A percentile compares a stretch with the other conserved stretches of the same genome.
phyloP scores from a whole-genome alignment of 176 grass and related monocot species.

The Pontederia crassipes region DNA sequence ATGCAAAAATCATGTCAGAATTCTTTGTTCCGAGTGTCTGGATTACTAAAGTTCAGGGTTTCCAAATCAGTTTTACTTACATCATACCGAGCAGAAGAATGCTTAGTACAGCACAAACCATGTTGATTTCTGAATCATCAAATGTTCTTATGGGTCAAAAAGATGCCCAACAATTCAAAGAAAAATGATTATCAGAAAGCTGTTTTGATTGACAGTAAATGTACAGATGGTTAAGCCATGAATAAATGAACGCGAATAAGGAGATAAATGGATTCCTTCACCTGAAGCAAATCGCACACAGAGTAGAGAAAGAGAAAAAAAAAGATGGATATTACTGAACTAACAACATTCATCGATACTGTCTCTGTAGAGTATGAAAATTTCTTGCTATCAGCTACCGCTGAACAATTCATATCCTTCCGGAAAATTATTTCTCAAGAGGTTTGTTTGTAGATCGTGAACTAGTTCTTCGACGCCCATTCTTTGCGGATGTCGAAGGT shows the following conservation, averaged over 20 bases:
- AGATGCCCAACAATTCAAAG: no score
- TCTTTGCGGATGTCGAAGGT: conserved; percentile 92
- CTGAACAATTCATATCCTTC: not conserved
- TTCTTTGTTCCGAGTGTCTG: no score
- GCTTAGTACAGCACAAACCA: no score
- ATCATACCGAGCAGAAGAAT: no score
- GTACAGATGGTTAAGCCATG: not conserved
- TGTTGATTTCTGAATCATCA: no score
- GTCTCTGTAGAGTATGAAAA: not conserved
- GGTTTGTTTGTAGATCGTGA: not conserved
- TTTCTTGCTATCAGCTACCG: not conserved
- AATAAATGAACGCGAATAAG: not conserved
- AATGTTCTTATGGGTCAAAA: no score
- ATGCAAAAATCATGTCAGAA: no score
- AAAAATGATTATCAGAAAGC: not conserved
- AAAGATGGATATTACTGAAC: not conserved
- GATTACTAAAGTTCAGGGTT: no score
- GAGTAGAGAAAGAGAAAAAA: not conserved
- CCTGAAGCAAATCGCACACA: not conserved
- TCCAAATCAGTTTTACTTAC: no score
- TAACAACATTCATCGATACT: not conserved
- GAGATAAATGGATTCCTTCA: not conserved
- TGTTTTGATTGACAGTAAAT: not conserved
- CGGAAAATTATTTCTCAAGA: not conserved
- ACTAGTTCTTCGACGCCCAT: conserved; percentile 33